Evolutionary conservation across 306 rosid genomes (phyloP).

Genomic region (Geum urbanum): DNA sequence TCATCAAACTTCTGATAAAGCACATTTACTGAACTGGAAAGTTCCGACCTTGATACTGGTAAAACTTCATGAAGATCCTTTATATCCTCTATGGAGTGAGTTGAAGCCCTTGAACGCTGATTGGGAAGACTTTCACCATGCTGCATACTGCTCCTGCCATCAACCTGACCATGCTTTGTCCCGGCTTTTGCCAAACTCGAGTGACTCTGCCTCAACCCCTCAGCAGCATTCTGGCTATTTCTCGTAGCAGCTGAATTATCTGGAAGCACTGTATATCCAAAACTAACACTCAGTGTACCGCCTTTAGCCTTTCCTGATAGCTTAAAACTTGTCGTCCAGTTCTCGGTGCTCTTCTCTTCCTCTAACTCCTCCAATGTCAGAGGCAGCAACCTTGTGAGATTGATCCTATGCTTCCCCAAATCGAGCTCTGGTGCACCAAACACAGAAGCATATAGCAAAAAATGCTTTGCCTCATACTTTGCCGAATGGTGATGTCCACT

Average conservation of each 20-base stretch:
- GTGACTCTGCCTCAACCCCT: constrained; percentile 34
- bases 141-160: constrained; percentile 41
- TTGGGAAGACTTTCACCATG: constrained; percentile 42
- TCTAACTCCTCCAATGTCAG: constrained; percentile 80
- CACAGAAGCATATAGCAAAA: constrained; percentile 65
- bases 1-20: constrained; percentile 45
- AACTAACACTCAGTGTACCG: constrained; percentile 77
- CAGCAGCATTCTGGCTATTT: constrained; percentile 29
- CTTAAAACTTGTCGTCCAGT: constrained; percentile 75
- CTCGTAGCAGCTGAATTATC: constrained; percentile 37
- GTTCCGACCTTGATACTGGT: constrained; percentile 40
- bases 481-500: constrained; percentile 75
- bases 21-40: constrained; percentile 48
- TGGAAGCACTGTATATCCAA: constrained; percentile 62
- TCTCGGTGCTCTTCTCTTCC: constrained; percentile 73
- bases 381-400: constrained; percentile 85
- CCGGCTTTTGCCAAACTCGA: constrained; percentile 27
- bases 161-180: constrained; percentile 36
- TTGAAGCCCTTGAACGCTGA: constrained; percentile 17
- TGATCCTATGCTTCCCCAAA: constrained; percentile 86
- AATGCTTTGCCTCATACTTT: constrained; percentile 82
- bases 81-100: constrained; percentile 41
- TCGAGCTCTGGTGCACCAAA: constrained; percentile 52
- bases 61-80: constrained; percentile 79
- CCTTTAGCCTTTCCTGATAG: constrained; percentile 73